A percentile compares a stretch with the other conserved stretches of the same genome.
Evolutionary conservation across 2,329 filamentous ascomycete genomes (phyloP).

Genomic region (Xylariaceae sp.): DNA sequence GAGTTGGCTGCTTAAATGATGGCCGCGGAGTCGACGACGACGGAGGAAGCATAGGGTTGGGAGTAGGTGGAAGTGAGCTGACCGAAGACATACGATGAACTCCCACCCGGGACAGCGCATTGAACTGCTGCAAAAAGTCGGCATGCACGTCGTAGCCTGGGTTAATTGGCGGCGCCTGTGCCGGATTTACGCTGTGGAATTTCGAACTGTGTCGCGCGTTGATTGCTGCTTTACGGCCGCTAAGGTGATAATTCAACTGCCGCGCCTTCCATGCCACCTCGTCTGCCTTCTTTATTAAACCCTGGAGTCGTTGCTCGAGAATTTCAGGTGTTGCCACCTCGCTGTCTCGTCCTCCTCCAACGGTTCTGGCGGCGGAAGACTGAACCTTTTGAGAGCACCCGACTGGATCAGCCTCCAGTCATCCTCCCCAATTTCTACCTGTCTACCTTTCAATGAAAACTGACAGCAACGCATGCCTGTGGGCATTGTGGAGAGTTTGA

Average conservation of each 20-base stretch:
- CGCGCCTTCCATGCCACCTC: conserved; percentile 62
- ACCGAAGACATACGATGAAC: conserved; percentile 26
- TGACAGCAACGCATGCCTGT: conserved; percentile 72
- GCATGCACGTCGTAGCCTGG: conserved; percentile 47
- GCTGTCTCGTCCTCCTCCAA: conserved; percentile 83
- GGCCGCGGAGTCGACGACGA: conserved; percentile 28
- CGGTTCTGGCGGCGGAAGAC: conserved; percentile 73
- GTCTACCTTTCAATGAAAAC: conserved; percentile 75
- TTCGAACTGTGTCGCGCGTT: conserved; percentile 51
- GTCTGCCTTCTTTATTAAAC: conserved; percentile 77
- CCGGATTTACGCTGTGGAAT: conserved; percentile 34
- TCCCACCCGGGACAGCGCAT: conserved; percentile 25
- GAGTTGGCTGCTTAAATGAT: conserved; percentile 26
- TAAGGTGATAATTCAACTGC: conserved; percentile 77
- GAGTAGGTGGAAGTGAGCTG: conserved; percentile 30
- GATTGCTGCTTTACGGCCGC: conserved; percentile 70
- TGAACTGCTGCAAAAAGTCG: conserved; percentile 54
- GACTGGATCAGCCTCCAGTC: conserved; percentile 82
- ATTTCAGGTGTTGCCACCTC: conserved; percentile 82
- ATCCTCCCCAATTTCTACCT: conserved; percentile 82
- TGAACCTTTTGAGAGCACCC: conserved; percentile 70
- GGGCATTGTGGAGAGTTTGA: conserved; percentile 64
- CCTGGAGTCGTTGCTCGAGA: conserved; percentile 70
- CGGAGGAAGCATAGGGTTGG: conserved; percentile 25
- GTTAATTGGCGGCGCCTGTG: conserved; percentile 28